These are phyloP conservation scores for Paralagenidium karlingii DNA, from an alignment of 352 stramenopile genomes.

Conservation along the genomic window DNA sequence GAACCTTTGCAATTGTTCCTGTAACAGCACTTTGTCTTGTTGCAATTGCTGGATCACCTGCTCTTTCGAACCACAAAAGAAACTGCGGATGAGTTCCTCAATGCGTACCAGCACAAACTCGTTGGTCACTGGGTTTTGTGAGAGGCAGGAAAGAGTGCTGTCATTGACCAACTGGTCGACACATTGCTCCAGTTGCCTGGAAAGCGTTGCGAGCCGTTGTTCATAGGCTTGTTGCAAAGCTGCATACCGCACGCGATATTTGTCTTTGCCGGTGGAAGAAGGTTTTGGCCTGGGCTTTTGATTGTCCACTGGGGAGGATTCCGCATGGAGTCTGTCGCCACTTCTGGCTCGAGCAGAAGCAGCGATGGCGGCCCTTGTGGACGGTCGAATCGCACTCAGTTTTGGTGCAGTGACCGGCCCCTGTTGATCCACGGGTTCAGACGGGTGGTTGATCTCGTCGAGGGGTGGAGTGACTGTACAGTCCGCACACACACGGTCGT, in stretches of 20 bases:
- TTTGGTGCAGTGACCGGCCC: too few relatives aligned
- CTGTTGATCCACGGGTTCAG: too few relatives aligned
- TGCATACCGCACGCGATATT: constrained; percentile 55
- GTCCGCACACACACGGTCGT: too few relatives aligned
- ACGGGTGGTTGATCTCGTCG: too few relatives aligned
- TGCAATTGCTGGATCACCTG: constrained; percentile 22
- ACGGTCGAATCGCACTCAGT: too few relatives aligned
- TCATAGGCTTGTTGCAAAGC: constrained; percentile 64
- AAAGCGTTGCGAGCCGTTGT: constrained; percentile 42
- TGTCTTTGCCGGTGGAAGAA: constrained; percentile 3
- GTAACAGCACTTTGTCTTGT: constrained; percentile 29
- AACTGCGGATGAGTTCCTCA: constrained; percentile 52
- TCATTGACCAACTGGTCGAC: constrained; percentile 44
- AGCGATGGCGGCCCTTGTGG: too few relatives aligned
- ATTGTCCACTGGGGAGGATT: not conserved
- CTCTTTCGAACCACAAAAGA: constrained; percentile 51
- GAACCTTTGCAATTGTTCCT: constrained; percentile 24
- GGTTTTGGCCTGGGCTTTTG: not conserved
- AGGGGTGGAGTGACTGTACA: too few relatives aligned
- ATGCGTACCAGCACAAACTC: constrained; percentile 48
- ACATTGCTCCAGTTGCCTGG: constrained; percentile 28
- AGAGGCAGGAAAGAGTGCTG: constrained; percentile 39
- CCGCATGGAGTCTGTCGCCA: not conserved
- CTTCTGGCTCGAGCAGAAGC: not conserved
- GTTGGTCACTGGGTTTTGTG: constrained; percentile 46